Conservation (phyloP, 805 yeast species). For the Wickerhamiella nectarea region DNA sequence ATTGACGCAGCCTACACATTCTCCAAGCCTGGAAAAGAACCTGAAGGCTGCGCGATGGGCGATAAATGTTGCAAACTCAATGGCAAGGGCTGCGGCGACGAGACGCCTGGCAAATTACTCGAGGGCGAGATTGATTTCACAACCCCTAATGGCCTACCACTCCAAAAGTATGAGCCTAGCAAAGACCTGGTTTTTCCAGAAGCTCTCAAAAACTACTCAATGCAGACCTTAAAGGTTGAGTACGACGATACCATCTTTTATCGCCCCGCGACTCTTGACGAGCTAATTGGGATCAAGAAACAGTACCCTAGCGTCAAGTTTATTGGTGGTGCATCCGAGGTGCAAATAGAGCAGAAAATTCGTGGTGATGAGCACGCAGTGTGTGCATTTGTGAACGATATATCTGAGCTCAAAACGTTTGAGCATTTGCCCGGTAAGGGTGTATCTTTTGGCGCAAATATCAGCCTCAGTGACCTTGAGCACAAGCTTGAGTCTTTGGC, state of each 20-base stretch:
- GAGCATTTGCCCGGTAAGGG: constrained; percentile 31
- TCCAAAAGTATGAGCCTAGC: constrained; percentile 29
- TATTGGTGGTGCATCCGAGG: constrained; percentile 37
- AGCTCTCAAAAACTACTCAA: constrained; percentile 23
- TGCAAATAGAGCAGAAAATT: constrained; percentile 35
- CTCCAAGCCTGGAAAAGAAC: constrained; percentile 1
- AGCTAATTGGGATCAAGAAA: constrained; percentile 27
- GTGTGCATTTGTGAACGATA: constrained; percentile 32
- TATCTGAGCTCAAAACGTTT: constrained; percentile 28
- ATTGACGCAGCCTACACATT: constrained; percentile 36
- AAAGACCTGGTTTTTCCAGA: constrained; percentile 33
- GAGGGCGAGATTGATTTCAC: constrained; percentile 23
- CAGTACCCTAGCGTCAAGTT: constrained; percentile 29
- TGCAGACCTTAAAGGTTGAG: constrained; percentile 23
- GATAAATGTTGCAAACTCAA: constrained; percentile 28
- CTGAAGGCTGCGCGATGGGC: constrained; percentile 25
- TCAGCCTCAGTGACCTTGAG: constrained; percentile 31
- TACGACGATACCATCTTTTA: constrained; percentile 34
- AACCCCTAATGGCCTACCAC: constrained; percentile 27
- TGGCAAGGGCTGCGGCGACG: constrained; percentile 2
- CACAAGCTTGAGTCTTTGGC: constrained; percentile 25
- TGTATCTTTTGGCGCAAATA: constrained; percentile 32
- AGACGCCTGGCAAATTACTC: constrained; percentile 11
- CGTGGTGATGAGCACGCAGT: constrained; percentile 31
- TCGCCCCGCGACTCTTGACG: constrained; percentile 31